Evolutionary conservation across 148 eudicot genomes (phyloP).

Genomic region (Chenopodium quinoa): DNA sequence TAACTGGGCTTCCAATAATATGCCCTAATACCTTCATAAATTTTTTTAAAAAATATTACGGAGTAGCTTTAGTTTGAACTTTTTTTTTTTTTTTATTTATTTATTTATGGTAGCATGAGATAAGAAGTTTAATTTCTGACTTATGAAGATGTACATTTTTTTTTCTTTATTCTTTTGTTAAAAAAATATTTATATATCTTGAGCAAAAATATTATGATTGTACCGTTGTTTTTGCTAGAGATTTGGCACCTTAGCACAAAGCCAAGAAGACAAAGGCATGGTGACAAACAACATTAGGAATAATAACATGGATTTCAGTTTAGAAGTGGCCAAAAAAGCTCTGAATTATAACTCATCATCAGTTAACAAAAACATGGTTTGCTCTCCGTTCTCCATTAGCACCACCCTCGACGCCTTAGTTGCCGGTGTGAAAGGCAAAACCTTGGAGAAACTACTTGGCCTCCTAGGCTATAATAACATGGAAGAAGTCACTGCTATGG

Average conservation of each 20-base stretch:
- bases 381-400: slow-evolving; percentile 4
- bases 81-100: too few relatives aligned
- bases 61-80: too few relatives aligned
- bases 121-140: too few relatives aligned
- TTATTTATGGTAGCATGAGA: too few relatives aligned
- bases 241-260: neutral
- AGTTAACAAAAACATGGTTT: neutral
- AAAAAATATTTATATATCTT: too few relatives aligned
- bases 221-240: neutral
- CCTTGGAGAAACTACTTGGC: neutral
- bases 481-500: neutral
- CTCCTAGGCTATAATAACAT: neutral
- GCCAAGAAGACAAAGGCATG: neutral
- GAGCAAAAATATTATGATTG: too few relatives aligned
- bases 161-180: too few relatives aligned
- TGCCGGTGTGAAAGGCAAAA: neutral
- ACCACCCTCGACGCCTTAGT: neutral
- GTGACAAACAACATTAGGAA: neutral
- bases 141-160: too few relatives aligned
- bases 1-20: too few relatives aligned
- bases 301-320: neutral
- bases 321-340: neutral
- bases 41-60: too few relatives aligned
- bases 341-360: neutral
- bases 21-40: too few relatives aligned